These are phyloP conservation scores for Papiliotrema flavescens DNA, from an alignment of 1,284 basidiomycete genomes.

Conservation along the genomic window DNA sequence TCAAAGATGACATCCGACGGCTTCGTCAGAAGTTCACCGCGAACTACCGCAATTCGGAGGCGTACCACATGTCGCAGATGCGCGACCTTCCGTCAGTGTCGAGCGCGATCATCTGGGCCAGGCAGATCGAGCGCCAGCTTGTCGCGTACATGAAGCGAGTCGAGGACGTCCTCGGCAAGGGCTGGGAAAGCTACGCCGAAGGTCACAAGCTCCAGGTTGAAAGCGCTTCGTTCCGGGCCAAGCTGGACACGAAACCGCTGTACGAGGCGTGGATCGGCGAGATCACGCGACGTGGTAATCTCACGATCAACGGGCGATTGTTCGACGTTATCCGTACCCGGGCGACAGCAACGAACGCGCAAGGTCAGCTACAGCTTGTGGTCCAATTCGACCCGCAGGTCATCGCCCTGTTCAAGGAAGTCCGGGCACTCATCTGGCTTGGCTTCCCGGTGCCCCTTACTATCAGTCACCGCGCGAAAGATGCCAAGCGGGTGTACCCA, in stretches of 20 bases:
- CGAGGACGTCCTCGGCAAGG: slow-evolving; percentile 95
- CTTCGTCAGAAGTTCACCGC: slow-evolving; percentile 96
- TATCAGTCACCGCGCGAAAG: slow-evolving; percentile 93
- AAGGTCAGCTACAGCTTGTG: slow-evolving; percentile 73
- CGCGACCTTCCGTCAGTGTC: slow-evolving; percentile 95
- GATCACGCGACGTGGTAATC: slow-evolving; percentile 72
- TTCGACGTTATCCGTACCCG: slow-evolving; percentile 88
- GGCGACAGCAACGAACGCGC: slow-evolving; percentile 52
- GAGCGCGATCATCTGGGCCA: slow-evolving; percentile 96
- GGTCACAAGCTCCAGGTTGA: slow-evolving; percentile 95
- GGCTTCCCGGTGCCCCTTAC: slow-evolving; percentile 93
- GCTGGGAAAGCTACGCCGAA: slow-evolving; percentile 99
- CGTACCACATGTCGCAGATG: slow-evolving; percentile 97
- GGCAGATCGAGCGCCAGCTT: slow-evolving; percentile 95
- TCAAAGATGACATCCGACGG: slow-evolving; percentile 95
- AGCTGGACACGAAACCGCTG: slow-evolving; percentile 88
- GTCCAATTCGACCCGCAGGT: slow-evolving; percentile 98
- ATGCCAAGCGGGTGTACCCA: slow-evolving; percentile 95
- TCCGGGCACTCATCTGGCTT: slow-evolving; percentile 91
- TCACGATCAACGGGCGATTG: slow-evolving; percentile 90
- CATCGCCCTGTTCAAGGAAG: slow-evolving; percentile 97
- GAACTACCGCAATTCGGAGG: slow-evolving; percentile 90
- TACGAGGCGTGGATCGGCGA: slow-evolving; percentile 97
- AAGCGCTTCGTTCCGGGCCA: slow-evolving; percentile 85
- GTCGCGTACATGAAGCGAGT: slow-evolving; percentile 99